Percentiles rank a stretch among this genome's conserved stretches.
Evolutionary conservation across 108 stramenopile genomes (phyloP).

Genomic region (Hondaea fermentalgiana): DNA sequence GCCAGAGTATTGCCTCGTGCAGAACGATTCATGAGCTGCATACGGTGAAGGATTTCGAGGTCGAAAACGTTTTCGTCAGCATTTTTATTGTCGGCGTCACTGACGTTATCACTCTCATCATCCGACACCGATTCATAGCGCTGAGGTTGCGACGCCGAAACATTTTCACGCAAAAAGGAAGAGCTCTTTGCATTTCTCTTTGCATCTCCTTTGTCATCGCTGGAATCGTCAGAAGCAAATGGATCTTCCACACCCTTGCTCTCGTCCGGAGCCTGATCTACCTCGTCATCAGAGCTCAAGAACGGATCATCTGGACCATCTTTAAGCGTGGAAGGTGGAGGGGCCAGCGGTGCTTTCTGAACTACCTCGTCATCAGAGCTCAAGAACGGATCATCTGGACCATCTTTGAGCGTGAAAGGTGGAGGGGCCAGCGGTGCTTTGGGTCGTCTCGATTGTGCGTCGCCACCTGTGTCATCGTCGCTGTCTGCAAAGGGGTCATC

Average conservation of each 20-base stretch:
- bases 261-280: not conserved
- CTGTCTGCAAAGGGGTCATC: not conserved
- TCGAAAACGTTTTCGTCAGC: not conserved
- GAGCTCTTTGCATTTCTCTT: not conserved
- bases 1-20: not conserved
- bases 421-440: not conserved
- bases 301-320: not conserved
- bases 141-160: not conserved
- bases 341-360: not conserved
- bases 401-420: not conserved
- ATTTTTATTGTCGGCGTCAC: not conserved
- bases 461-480: not conserved
- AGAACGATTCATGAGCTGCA: not conserved
- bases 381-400: not conserved
- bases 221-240: not conserved
- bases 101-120: not conserved
- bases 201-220: not conserved
- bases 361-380: not conserved
- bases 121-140: not conserved
- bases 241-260: not conserved
- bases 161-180: not conserved
- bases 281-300: not conserved
- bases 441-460: not conserved
- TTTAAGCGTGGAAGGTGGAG: not conserved
- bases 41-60: not conserved